phyloP scores from a whole-genome alignment of 768 basidiomycete genomes.

The Trichaptum fuscoviolaceum region DNA sequence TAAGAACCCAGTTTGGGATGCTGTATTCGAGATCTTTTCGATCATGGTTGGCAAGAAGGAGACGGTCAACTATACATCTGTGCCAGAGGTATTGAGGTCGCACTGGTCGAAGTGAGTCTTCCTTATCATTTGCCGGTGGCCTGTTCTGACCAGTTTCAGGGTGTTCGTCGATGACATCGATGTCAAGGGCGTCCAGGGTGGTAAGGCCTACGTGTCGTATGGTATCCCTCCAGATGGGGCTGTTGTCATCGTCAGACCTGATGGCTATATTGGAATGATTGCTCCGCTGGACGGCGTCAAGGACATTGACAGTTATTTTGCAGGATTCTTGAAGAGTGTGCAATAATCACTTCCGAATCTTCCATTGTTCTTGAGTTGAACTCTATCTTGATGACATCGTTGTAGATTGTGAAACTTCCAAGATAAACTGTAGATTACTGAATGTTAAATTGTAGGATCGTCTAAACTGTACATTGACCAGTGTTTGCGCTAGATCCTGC shows the following conservation, averaged over 20 bases:
- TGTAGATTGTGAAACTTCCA: background rate
- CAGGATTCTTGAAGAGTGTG: slow-evolving; percentile 3
- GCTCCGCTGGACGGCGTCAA: slow-evolving; percentile 35
- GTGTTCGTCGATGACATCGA: slow-evolving; percentile 56
- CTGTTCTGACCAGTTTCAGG: slow-evolving; percentile 26
- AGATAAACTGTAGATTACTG: background rate
- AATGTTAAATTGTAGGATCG: no score
- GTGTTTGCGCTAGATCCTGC: no score
- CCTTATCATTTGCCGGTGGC: background rate
- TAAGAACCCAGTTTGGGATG: slow-evolving; percentile 20
- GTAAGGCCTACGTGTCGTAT: slow-evolving; percentile 51
- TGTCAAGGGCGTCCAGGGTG: slow-evolving; percentile 38
- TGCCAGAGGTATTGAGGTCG: slow-evolving; percentile 41
- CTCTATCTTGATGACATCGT: background rate
- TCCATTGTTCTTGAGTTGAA: background rate
- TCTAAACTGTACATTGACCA: no score
- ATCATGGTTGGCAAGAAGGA: slow-evolving; percentile 35
- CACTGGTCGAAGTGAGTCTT: slow-evolving; percentile 56
- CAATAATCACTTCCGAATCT: background rate
- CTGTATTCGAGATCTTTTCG: slow-evolving; percentile 40
- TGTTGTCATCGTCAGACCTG: slow-evolving; percentile 54
- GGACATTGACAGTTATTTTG: slow-evolving; percentile 2
- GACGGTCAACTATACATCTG: slow-evolving; percentile 36
- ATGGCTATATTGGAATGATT: slow-evolving; percentile 60
- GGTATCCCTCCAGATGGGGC: slow-evolving; percentile 46